Conservation (phyloP, 2,329 filamentous ascomycete species). For the Herpotrichia juniperi region DNA sequence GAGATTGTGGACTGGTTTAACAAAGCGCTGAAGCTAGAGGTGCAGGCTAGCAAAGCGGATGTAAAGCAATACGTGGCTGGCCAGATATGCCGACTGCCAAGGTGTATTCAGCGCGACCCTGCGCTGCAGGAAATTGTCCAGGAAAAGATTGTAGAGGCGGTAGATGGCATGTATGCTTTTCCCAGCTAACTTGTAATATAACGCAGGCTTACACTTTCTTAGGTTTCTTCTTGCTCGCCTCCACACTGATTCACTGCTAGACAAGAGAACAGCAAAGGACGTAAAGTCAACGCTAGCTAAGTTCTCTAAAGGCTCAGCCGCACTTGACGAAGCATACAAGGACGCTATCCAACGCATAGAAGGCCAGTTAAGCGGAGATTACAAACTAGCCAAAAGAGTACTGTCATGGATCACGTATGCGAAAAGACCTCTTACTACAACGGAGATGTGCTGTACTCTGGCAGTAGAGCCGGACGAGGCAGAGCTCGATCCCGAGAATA, state of each 20-base stretch:
- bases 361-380: slow-evolving; percentile 35
- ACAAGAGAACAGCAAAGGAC: slow-evolving; percentile 36
- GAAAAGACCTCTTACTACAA: neutral
- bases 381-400: slow-evolving; percentile 42
- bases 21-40: too few species aligned
- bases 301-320: slow-evolving; percentile 33
- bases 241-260: slow-evolving; percentile 39
- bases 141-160: neutral
- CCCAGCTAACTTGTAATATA: neutral
- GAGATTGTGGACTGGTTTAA: slow-evolving; percentile 18
- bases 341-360: slow-evolving; percentile 51
- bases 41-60: too few species aligned
- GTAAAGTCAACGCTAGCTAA: slow-evolving; percentile 26
- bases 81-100: slow-evolving; percentile 16
- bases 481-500: slow-evolving; percentile 1
- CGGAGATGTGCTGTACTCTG: slow-evolving; percentile 1
- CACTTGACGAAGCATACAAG: slow-evolving; percentile 48
- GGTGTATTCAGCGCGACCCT: slow-evolving; percentile 13
- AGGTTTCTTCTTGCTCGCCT: slow-evolving; percentile 40
- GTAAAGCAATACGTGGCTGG: too few species aligned
- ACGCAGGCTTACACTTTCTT: too few species aligned
- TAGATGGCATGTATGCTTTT: too few species aligned
- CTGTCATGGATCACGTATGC: too few species aligned
- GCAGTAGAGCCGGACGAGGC: neutral
- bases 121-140: neutral